Evolutionary conservation across 2,329 filamentous ascomycete species (phyloP).

Genomic region (Coleophoma crateriformis): DNA sequence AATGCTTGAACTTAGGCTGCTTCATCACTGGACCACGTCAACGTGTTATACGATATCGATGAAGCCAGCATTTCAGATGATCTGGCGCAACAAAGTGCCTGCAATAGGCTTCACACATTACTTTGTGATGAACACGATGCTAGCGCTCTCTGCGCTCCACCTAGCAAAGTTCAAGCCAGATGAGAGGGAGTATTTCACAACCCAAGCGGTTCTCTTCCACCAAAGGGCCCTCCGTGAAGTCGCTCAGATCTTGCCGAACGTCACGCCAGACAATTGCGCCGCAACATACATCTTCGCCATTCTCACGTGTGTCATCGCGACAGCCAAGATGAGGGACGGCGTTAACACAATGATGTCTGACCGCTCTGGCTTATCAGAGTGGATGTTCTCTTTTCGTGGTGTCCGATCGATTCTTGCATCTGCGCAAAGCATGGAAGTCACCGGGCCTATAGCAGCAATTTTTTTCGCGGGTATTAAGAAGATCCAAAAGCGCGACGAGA

Average conservation of each 20-base stretch:
- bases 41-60: constrained; percentile 15
- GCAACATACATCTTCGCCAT: constrained; percentile 1
- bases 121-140: constrained; percentile 12
- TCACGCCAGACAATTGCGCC: not conserved
- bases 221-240: not conserved
- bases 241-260: not conserved
- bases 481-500: not conserved
- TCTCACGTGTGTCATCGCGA: not conserved
- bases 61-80: constrained; percentile 4
- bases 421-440: not conserved
- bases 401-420: not conserved
- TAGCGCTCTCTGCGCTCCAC: constrained; percentile 18
- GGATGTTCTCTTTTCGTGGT: not conserved
- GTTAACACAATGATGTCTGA: not conserved
- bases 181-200: not conserved
- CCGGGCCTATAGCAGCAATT: not conserved
- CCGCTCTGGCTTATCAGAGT: not conserved
- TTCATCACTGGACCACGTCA: constrained; percentile 18
- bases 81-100: constrained; percentile 7
- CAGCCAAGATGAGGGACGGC: not conserved
- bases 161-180: constrained; percentile 2
- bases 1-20: constrained; percentile 11
- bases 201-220: not conserved
- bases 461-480: not conserved
- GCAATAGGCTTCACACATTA: constrained; percentile 13